Percentiles rank a stretch among this genome's conserved stretches.
Evolutionary conservation across 2,329 filamentous ascomycete genomes (phyloP).

Genomic region (Ciborinia camelliae): DNA sequence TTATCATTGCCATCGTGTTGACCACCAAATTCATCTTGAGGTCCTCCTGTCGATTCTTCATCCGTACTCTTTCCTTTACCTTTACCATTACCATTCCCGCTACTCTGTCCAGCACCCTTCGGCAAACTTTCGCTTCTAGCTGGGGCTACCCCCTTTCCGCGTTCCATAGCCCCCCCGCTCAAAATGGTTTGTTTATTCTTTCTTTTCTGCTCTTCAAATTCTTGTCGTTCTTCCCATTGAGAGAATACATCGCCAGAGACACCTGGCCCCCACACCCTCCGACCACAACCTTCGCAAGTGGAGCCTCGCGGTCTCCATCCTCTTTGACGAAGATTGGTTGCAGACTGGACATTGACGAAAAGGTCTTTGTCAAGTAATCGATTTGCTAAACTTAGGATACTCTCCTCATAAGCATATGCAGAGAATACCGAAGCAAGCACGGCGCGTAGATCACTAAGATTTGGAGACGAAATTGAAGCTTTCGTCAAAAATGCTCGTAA

Average conservation of each 20-base stretch:
- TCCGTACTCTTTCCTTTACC: slow-evolving; percentile 37
- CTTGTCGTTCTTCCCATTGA: slow-evolving; percentile 69
- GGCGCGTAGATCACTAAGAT: slow-evolving; percentile 77
- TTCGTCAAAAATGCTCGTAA: slow-evolving; percentile 83
- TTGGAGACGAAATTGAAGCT: slow-evolving; percentile 77
- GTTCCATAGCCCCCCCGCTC: slow-evolving; percentile 37
- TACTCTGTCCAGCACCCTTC: slow-evolving; percentile 24
- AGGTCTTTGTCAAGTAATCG: slow-evolving; percentile 83
- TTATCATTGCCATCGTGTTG: slow-evolving; percentile 29
- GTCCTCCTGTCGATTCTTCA: slow-evolving; percentile 41
- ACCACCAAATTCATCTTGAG: slow-evolving; percentile 37
- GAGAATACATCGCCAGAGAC: slow-evolving; percentile 74
- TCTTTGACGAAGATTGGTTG: slow-evolving; percentile 69
- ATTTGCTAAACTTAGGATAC: slow-evolving; percentile 80
- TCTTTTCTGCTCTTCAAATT: slow-evolving; percentile 44
- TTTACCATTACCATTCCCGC: slow-evolving; percentile 29
- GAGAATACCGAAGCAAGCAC: slow-evolving; percentile 89
- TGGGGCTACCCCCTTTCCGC: slow-evolving; percentile 43
- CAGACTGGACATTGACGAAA: slow-evolving; percentile 76
- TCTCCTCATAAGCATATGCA: slow-evolving; percentile 92
- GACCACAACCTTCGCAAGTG: slow-evolving; percentile 81
- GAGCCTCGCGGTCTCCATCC: slow-evolving; percentile 89
- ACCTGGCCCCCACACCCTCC: slow-evolving; percentile 84
- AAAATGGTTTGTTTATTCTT: slow-evolving; percentile 37
- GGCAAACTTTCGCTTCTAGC: slow-evolving; percentile 31